These are phyloP conservation scores for Auriscalpium microsporum DNA, from an alignment of 768 basidiomycete genomes.

Conservation along the genomic window DNA sequence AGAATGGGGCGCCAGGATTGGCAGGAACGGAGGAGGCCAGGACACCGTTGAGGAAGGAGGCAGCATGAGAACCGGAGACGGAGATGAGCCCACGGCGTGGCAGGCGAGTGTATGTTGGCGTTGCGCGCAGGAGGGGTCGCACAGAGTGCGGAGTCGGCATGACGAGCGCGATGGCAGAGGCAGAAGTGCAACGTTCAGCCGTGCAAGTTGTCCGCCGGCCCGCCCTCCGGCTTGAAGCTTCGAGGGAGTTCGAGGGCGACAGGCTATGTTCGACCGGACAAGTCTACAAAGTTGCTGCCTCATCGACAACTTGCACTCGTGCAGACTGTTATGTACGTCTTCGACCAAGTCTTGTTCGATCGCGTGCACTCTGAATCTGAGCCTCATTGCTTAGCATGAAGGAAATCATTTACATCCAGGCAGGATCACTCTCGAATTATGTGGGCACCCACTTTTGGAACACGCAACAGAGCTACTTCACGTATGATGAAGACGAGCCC, in stretches of 20 bases:
- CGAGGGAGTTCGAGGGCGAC: too few relatives aligned
- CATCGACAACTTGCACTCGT: too few relatives aligned
- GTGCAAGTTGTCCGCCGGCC: too few relatives aligned
- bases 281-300: too few relatives aligned
- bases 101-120: constrained; percentile 45
- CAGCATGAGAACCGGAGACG: constrained; percentile 71
- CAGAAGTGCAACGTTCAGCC: too few relatives aligned
- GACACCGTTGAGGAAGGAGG: constrained; percentile 77
- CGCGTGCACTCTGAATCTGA: too few relatives aligned
- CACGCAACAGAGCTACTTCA: constrained; percentile 63
- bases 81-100: constrained; percentile 62
- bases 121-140: constrained; percentile 36
- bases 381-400: constrained; percentile 36
- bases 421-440: constrained; percentile 58
- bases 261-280: too few relatives aligned
- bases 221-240: too few relatives aligned
- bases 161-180: background rate
- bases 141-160: constrained; percentile 31
- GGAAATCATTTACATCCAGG: constrained; percentile 75
- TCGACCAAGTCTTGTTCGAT: too few relatives aligned
- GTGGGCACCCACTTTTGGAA: constrained; percentile 79
- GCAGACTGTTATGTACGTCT: too few relatives aligned
- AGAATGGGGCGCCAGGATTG: constrained; percentile 45
- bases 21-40: constrained; percentile 42
- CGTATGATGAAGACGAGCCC: constrained; percentile 27